A percentile compares a stretch with the other conserved stretches of the same genome.
These are phyloP conservation scores for Prunus mongolica DNA, from an alignment of 306 rosid species.

Conservation along the genomic window DNA sequence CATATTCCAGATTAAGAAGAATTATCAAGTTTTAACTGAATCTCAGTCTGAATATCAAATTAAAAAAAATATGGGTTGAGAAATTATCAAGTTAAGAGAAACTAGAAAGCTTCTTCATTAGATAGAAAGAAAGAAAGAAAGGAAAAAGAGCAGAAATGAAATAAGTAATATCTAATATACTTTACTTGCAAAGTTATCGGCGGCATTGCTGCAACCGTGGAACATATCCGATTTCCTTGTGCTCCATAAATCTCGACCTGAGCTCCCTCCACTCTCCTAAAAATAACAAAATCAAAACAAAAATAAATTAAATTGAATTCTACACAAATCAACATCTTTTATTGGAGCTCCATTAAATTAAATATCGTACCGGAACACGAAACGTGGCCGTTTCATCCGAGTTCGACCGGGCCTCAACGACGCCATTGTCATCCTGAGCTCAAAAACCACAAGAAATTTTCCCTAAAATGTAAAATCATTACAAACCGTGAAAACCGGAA, in stretches of 20 bases:
- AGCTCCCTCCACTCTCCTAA: constrained; percentile 45
- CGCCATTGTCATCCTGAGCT: constrained; percentile 25
- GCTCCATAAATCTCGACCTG: constrained; percentile 61
- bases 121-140: neutral
- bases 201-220: constrained; percentile 60
- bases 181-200: constrained; percentile 52
- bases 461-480: neutral
- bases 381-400: constrained; percentile 22
- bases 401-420: constrained; percentile 8
- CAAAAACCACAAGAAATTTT: neutral
- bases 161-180: neutral
- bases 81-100: neutral
- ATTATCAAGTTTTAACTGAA: neutral
- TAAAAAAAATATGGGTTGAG: too few relatives aligned
- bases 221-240: constrained; percentile 39
- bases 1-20: neutral
- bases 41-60: neutral
- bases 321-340: neutral
- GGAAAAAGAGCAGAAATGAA: neutral
- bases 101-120: neutral
- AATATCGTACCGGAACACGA: constrained; percentile 33
- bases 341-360: neutral
- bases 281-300: constrained; percentile 6
- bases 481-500: neutral
- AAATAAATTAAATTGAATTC: neutral